A percentile compares a stretch with the other conserved stretches of the same genome.
Conservation (phyloP, 2,329 filamentous ascomycete species). For the Trichoderma breve region DNA sequence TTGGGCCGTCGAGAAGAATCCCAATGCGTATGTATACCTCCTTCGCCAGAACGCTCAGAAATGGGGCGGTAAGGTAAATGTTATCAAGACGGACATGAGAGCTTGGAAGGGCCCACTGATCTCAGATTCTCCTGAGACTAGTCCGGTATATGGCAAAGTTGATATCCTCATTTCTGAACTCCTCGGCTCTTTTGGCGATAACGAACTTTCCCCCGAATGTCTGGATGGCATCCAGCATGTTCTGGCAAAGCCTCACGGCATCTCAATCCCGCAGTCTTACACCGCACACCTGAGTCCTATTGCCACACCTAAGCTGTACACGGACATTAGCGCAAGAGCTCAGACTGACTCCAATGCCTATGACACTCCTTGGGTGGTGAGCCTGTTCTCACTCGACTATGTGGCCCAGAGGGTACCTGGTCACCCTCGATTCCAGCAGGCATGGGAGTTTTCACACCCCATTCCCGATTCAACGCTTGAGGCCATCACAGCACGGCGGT, state of each 20-base stretch:
- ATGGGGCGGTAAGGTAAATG: constrained; percentile 79
- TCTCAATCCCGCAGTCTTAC: constrained; percentile 91
- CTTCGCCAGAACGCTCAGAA: constrained; percentile 77
- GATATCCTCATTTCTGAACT: constrained; percentile 95
- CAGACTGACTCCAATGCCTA: constrained; percentile 68
- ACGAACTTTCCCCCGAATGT: constrained; percentile 94
- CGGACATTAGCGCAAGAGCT: constrained; percentile 68
- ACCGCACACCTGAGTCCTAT: constrained; percentile 93
- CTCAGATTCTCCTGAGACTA: constrained; percentile 41
- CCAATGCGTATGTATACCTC: constrained; percentile 91
- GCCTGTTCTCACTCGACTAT: constrained; percentile 85
- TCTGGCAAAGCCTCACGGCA: constrained; percentile 72
- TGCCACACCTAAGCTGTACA: constrained; percentile 78
- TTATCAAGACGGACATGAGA: constrained; percentile 97
- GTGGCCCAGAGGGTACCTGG: constrained; percentile 64
- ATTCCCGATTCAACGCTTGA: constrained; percentile 59
- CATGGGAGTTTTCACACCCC: constrained; percentile 80
- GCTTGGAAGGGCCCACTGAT: constrained; percentile 81
- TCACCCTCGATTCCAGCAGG: constrained; percentile 65
- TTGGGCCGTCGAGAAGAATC: constrained; percentile 97
- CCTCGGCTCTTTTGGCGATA: constrained; percentile 92
- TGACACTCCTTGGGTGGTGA: constrained; percentile 92
- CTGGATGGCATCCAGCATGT: constrained; percentile 94
- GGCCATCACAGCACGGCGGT: constrained; percentile 54
- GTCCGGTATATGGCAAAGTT: constrained; percentile 61